Base-by-base conservation (phyloP, 352 stramenopile species). In the Thalassiosira ordinaria region DNA sequence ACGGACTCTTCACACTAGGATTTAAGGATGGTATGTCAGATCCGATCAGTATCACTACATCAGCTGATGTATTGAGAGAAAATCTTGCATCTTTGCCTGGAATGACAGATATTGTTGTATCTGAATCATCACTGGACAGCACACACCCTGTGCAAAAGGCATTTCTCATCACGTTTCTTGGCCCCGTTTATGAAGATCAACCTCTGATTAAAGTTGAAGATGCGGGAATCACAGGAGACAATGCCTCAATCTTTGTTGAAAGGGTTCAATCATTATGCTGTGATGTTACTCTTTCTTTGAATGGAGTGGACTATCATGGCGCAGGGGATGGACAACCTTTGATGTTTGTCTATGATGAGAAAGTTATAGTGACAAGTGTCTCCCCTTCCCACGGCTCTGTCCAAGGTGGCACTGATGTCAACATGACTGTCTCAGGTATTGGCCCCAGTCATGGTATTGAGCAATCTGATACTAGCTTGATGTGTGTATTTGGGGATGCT, bases 261-360 rank as follows among this genome's bases (percentile, higher is more conserved):
- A 33, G 65, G n/a, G 24, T 31, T 9, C 52, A 74, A 22, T 59
- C 35, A 24, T 52, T 65, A 20, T 74, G 65, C 52, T 74, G 65
- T 59, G 37, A 41, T 22, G 65, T 74, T 56, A 24, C 18, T 26
- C 39, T 74, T 5, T 66, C 65, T 41, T 46, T 80, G 39, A 80
- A 80, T 46, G 62, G 71, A 8, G 29, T 68, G 1, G 61, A 80
- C 35, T 80, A 74, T 20, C 16, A 55, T 27, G 31, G 55, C 18
- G 20, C 2, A 14, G 26, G 24, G 0, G 61, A 55, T 35, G 62
- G 29, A 13, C 11, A 61, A 49, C 41, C 35, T 33, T 49, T 72
- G 13, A 49, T 74, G 7, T 80, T 74, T 68, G 41, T 47, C 16
- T 74, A 74, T 49, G 71, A 80, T 22, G 62, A 80, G 22, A 73